Conservation (phyloP, 768 basidiomycete genomes). For the Boletus reticulatus region DNA sequence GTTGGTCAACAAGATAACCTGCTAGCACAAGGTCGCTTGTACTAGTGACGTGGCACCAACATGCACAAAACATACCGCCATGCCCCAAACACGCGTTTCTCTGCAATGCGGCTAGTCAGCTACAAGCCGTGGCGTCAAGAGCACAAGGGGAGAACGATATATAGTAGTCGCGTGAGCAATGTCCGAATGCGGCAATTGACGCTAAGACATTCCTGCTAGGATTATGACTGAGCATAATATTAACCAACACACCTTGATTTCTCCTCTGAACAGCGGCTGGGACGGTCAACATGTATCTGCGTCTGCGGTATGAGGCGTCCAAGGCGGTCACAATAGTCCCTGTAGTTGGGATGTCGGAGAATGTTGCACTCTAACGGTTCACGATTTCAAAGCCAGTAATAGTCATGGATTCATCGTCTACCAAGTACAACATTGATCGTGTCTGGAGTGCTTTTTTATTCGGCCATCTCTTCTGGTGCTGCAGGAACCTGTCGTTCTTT, state of each 20-base stretch:
- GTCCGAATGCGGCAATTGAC: neutral
- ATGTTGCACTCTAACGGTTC: too few species aligned
- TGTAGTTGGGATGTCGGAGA: too few species aligned
- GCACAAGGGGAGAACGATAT: neutral
- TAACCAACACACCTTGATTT: too few species aligned
- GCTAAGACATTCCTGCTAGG: too few species aligned
- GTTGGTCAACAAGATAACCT: neutral
- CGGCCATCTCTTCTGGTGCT: slow-evolving; percentile 56
- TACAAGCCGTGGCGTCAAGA: neutral
- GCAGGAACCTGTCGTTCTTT: slow-evolving; percentile 48
- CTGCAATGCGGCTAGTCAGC: neutral
- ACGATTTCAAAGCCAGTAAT: too few species aligned
- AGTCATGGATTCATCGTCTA: slow-evolving; percentile 8
- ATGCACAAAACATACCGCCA: too few species aligned
- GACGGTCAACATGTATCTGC: too few species aligned
- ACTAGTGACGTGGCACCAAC: neutral
- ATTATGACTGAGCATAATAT: too few species aligned
- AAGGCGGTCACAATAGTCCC: too few species aligned
- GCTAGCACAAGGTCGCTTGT: neutral
- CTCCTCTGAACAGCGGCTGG: too few species aligned
- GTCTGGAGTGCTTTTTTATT: slow-evolving; percentile 2
- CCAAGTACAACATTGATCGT: neutral
- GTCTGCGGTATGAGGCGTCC: too few species aligned
- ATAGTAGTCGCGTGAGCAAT: neutral
- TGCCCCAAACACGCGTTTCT: neutral